Evolutionary conservation across 148 eudicot genomes (phyloP).

Genomic region (Diospyros kaki): DNA sequence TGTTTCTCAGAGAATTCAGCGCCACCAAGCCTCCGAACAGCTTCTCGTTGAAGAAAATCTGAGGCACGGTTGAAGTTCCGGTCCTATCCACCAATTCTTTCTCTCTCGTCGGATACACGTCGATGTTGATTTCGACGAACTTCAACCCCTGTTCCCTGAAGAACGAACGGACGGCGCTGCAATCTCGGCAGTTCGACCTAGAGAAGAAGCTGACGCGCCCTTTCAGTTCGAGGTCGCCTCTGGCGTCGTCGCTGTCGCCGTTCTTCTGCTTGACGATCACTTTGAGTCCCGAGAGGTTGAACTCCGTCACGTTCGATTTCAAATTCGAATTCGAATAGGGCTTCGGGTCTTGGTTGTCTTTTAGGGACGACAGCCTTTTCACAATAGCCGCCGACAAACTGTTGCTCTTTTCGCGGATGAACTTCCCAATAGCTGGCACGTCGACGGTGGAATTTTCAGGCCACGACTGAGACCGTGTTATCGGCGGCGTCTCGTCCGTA

Average conservation of each 20-base stretch:
- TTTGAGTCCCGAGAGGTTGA: constrained; percentile 59
- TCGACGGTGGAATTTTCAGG: constrained; percentile 30
- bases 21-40: constrained; percentile 81
- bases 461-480: constrained; percentile 16
- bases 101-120: constrained; percentile 66
- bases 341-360: constrained; percentile 19
- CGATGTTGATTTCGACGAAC: constrained; percentile 80
- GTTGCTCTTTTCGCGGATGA: constrained; percentile 51
- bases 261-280: constrained; percentile 55
- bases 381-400: constrained; percentile 55
- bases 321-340: constrained; percentile 2
- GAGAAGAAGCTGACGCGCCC: constrained; percentile 87
- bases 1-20: constrained; percentile 67
- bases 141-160: constrained; percentile 51
- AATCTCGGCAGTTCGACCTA: constrained; percentile 82
- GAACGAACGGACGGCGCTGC: constrained; percentile 67
- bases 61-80: constrained; percentile 63
- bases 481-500: neutral
- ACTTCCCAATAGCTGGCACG: constrained; percentile 60
- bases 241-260: constrained; percentile 1
- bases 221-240: constrained; percentile 21
- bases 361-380: constrained; percentile 34
- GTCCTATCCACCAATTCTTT: constrained; percentile 61
- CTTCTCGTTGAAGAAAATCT: constrained; percentile 83
- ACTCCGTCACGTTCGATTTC: constrained; percentile 52